Evolutionary conservation across 2,329 filamentous ascomycete species (phyloP).

Genomic region (Cladosporium cucumerinum): DNA sequence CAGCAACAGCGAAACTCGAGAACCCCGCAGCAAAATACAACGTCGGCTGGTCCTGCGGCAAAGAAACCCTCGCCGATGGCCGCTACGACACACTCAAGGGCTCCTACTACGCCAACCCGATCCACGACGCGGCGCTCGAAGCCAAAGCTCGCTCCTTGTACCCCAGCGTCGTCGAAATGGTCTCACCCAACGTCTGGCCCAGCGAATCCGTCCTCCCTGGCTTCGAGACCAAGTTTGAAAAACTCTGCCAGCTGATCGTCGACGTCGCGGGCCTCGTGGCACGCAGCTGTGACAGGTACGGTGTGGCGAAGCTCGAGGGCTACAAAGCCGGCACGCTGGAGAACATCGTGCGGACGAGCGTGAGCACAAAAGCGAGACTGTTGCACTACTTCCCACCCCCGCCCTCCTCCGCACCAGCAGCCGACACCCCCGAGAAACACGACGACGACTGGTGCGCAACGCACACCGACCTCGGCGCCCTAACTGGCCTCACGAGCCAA

Average conservation of each 20-base stretch:
- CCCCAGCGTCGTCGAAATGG: conserved; percentile 81
- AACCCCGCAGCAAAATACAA: conserved; percentile 56
- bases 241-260: conserved; percentile 79
- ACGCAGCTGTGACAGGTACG: conserved; percentile 83
- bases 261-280: conserved; percentile 87
- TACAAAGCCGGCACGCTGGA: conserved; percentile 81
- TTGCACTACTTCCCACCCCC: conserved; percentile 81
- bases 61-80: conserved; percentile 75
- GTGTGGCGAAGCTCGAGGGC: conserved; percentile 69
- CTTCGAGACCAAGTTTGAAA: conserved; percentile 69
- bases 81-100: conserved; percentile 78
- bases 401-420: conserved; percentile 17
- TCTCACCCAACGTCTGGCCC: conserved; percentile 88
- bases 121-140: conserved; percentile 58
- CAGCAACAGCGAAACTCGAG: conserved; percentile 43
- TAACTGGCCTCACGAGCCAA: conserved; percentile 89
- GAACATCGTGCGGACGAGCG: conserved; percentile 77
- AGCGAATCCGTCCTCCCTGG: conserved; percentile 64
- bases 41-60: conserved; percentile 74
- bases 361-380: conserved; percentile 84
- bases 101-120: conserved; percentile 72
- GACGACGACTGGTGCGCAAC: conserved; percentile 95
- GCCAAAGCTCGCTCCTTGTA: conserved; percentile 52
- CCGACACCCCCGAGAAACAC: conserved; percentile 37
- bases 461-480: conserved; percentile 85